Conservation (phyloP, 495 filamentous ascomycete species). For the Xylaria castorea region DNA sequence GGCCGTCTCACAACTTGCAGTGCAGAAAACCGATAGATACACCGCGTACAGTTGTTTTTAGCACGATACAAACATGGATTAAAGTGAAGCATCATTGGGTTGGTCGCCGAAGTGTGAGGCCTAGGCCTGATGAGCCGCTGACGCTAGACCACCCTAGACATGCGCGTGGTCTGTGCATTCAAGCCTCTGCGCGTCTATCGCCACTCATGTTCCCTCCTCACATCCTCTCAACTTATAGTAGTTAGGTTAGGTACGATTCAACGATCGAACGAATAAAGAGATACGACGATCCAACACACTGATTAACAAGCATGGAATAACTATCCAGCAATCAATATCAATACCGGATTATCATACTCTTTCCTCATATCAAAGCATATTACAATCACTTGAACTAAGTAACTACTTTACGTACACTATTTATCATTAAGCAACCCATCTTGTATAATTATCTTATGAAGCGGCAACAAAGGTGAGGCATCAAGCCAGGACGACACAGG, state of each 20-base stretch:
- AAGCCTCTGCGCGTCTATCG: background rate
- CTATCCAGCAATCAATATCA: background rate
- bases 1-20: background rate
- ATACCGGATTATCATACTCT: background rate
- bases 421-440: background rate
- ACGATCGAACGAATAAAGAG: background rate
- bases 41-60: background rate
- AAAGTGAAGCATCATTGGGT: conserved; percentile 6
- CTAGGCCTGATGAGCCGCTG: conserved; percentile 1
- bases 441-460: background rate
- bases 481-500: background rate
- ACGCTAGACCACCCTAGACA: conserved; percentile 8
- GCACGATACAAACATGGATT: background rate
- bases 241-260: background rate
- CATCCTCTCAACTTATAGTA: background rate
- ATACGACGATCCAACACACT: background rate
- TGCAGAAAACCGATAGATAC: background rate
- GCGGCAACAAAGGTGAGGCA: background rate
- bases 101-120: background rate
- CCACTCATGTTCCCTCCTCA: background rate
- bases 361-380: background rate
- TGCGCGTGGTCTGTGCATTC: conserved; percentile 14
- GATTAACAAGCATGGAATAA: background rate
- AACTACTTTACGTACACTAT: background rate
- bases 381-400: background rate